These are phyloP conservation scores for Solanum raphanifolium DNA, from an alignment of 257 asterid species.

Conservation along the genomic window DNA sequence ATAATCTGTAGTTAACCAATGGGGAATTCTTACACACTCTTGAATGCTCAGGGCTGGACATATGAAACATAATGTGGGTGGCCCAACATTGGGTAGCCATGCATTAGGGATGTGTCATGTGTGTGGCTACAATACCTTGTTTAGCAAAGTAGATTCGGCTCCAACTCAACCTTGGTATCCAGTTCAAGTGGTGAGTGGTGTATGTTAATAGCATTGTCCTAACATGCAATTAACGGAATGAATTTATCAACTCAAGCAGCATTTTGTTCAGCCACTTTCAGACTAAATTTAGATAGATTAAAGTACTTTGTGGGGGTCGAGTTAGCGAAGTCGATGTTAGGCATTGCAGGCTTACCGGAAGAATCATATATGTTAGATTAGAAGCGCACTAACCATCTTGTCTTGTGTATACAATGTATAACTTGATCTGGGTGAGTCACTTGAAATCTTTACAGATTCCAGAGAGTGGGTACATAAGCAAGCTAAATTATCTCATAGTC, in stretches of 20 bases:
- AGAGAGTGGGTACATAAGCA: not conserved
- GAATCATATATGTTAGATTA: not conserved
- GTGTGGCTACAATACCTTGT: not conserved
- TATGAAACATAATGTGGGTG: not conserved
- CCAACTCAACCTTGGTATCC: not conserved
- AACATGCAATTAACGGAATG: not conserved
- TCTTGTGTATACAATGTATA: not conserved
- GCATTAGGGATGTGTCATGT: not conserved
- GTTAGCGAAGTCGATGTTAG: not conserved
- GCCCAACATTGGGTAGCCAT: not conserved
- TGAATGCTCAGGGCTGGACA: not conserved
- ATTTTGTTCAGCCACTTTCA: not conserved
- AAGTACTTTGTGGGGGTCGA: not conserved
- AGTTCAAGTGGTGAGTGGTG: not conserved
- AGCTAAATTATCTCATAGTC: not conserved
- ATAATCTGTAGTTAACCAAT: not conserved
- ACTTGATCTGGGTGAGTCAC: not conserved
- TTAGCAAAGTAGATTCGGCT: not conserved
- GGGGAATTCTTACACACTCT: not conserved
- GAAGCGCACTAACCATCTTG: not conserved
- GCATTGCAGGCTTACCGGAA: not conserved
- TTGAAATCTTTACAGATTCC: not conserved
- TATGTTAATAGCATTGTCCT: not conserved
- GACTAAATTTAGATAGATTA: not conserved
- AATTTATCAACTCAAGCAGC: not conserved